Conservation (phyloP, 768 basidiomycete species). For the Boletellus emodensis region DNA sequence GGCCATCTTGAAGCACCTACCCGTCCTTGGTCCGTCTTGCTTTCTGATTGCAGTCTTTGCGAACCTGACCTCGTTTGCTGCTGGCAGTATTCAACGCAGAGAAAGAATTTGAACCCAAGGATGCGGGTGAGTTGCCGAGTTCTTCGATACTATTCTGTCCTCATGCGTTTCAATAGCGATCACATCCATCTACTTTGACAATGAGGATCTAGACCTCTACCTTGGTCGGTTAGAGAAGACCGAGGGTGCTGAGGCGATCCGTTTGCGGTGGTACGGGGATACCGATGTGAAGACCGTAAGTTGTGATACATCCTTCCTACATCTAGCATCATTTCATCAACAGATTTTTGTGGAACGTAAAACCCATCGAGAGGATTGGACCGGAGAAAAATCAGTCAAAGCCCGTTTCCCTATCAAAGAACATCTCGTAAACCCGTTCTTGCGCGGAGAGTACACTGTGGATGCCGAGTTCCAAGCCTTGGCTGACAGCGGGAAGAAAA, state of each 20-base stretch:
- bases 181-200: conserved; percentile 96
- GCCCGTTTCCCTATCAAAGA: conserved; percentile 95
- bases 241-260: conserved; percentile 95
- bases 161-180: conserved; percentile 55
- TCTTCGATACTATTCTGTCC: not conserved
- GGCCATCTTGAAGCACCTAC: conserved; percentile 86
- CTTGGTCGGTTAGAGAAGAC: conserved; percentile 97
- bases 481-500: conserved; percentile 88
- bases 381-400: conserved; percentile 98
- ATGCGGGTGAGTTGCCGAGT: conserved; percentile 52
- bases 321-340: not conserved
- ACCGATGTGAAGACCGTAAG: conserved; percentile 72
- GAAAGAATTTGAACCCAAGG: conserved; percentile 85
- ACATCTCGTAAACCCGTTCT: conserved; percentile 85
- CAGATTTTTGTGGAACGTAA: conserved; percentile 88
- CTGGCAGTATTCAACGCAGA: conserved; percentile 83
- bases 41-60: not conserved
- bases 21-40: conserved; percentile 73
- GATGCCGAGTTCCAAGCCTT: conserved; percentile 89
- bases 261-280: conserved; percentile 96
- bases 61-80: conserved; percentile 5
- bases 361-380: conserved; percentile 98
- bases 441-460: conserved; percentile 87
- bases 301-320: conserved; percentile 2
- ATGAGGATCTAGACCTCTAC: conserved; percentile 92